These are phyloP conservation scores for Reutealis trisperma DNA, from an alignment of 345 rosid species.

Conservation along the genomic window DNA sequence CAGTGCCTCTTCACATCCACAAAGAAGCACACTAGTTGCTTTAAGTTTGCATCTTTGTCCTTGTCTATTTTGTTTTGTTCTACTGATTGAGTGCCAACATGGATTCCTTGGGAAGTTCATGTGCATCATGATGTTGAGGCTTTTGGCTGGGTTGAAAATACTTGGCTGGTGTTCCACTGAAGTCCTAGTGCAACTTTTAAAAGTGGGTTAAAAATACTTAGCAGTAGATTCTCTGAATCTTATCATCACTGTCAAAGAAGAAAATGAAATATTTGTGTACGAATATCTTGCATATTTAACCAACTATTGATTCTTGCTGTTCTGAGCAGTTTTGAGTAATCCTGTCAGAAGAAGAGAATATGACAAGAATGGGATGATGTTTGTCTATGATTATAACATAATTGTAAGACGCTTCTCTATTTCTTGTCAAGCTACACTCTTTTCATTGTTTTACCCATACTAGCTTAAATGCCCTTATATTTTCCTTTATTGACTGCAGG, in stretches of 20 bases:
- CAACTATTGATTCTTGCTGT: constrained; percentile 14
- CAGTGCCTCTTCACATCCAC: not conserved
- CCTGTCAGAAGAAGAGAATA: constrained; percentile 73
- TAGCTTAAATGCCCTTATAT: not conserved
- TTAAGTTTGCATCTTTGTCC: not conserved
- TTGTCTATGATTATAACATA: constrained; percentile 55
- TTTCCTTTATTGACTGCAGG: constrained; percentile 51
- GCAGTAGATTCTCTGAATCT: not conserved
- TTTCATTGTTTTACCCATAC: not conserved
- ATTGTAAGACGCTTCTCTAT: constrained; percentile 34
- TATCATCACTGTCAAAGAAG: not conserved
- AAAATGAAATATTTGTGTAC: not conserved
- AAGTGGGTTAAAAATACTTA: not conserved
- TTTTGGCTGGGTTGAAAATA: not conserved
- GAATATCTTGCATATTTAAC: not conserved
- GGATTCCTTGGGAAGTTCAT: not conserved
- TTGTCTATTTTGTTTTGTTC: not conserved
- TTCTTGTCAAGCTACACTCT: not conserved
- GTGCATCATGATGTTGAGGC: not conserved
- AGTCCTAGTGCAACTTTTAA: no score
- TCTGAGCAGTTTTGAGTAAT: constrained; percentile 68
- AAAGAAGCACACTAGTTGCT: not conserved
- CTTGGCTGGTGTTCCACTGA: not conserved
- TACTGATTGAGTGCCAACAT: not conserved
- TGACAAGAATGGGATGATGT: constrained; percentile 63